Evolutionary conservation across 139 green algal species (phyloP), one percentile per base, ranked within the genome.

Genomic region (Coelastrella sp.): DNA sequence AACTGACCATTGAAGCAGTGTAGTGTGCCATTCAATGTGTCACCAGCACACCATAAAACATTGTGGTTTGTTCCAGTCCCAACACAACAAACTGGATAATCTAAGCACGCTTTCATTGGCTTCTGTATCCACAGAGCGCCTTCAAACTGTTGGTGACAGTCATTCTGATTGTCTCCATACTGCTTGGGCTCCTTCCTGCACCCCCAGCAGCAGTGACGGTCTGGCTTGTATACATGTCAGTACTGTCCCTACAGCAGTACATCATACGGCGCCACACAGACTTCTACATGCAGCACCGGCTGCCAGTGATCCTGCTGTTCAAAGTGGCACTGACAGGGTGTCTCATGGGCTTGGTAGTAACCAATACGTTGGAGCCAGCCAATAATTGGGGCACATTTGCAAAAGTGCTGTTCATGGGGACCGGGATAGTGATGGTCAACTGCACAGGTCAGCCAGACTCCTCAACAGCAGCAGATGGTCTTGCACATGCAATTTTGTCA

Each of bases 321-420:
- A 88, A 88, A 24, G 7, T 88, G 19, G 9, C 68, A 17, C 66
- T 88, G 35, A 15, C 84, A 22, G 49, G 19, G 19, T 58, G 61
- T 17, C 61, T 88, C 49, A 68, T 57, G 20, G 25, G 68, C 10
- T 17, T 88, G 8, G 68, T 88, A 4, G 49, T 57, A 8, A 80
- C 68, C 4, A 35, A 27, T 17, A 73, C 66, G 35, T 58, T 88
- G 84, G 49, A 88, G 49, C 82, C 82, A 35, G 24, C 27, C 7
- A 0, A 66, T 6, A 49, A 24, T 10, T 58, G 20, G 10, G 84
- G 22, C 0, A 24, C 49, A 27, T 88, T 66, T 10, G 56, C 20
- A 0, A 81, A 88, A 57, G 49, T 88, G 49, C 49, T 88, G 20
- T 24, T 88, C 35, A 68, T 88, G 84, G 84, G 84, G 14, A 20